These are phyloP conservation scores for Aegilops speltoides DNA, from an alignment of 176 grass and related monocot genomes.

Conservation along the genomic window DNA sequence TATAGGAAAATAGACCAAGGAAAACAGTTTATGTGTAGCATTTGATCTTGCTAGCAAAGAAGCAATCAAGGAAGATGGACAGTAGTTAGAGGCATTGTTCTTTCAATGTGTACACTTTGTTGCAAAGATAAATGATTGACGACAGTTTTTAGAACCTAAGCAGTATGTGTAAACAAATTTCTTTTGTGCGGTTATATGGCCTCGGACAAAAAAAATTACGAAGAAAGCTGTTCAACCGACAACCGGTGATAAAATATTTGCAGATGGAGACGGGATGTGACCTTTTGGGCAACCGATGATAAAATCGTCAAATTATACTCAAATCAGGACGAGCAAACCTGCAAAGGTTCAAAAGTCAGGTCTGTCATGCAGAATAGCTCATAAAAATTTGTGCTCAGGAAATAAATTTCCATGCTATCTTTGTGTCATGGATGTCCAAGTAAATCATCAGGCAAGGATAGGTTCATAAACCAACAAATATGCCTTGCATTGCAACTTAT, in stretches of 20 bases:
- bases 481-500: background rate
- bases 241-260: background rate
- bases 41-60: slow-evolving; percentile 12
- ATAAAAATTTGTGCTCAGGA: background rate
- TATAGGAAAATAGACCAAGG: background rate
- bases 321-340: background rate
- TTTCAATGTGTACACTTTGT: background rate
- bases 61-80: background rate
- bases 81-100: background rate
- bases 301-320: background rate
- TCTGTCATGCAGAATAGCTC: background rate
- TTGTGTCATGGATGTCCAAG: background rate
- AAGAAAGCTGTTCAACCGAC: background rate
- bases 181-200: background rate
- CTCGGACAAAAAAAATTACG: background rate
- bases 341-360: background rate
- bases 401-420: background rate
- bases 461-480: background rate
- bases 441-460: background rate
- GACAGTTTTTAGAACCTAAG: background rate
- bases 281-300: background rate
- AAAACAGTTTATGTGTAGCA: background rate
- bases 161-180: background rate
- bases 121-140: background rate
- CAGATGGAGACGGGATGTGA: background rate